Base-by-base conservation (phyloP, 2,329 filamentous ascomycete genomes). In the Pseudogymnoascus sp. region DNA sequence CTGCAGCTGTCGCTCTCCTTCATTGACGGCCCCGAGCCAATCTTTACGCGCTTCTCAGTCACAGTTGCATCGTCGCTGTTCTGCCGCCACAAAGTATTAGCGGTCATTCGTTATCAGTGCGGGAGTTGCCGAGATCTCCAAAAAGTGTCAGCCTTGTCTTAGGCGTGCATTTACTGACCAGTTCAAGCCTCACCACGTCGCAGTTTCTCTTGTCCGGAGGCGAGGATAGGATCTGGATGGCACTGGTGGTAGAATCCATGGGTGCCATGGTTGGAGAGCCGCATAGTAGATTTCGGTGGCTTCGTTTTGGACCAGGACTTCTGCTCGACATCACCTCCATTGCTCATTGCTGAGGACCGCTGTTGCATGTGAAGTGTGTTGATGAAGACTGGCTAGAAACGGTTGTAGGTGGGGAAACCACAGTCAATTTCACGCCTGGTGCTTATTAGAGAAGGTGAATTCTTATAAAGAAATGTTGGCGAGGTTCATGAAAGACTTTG, bases 61-160 rank as follows among this genome's bases (percentile, higher is more conserved):
- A 11, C 50, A 18, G 28, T 34, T 34, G 28, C 28, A n/a, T 56
- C 28, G 28, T 56, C 28, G 16, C n/a, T 6, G 10, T 56, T 56
- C 50, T 56, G 28, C 28, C 50, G 10, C 28, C 50, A 56, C 50
- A 56, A 56, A 56, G 46, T 34, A 56, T 56, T 56, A 56, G 50
- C 28, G 50, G 28, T 56, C 50, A 36, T 56, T 56, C 50, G 28
- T 56, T 56, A 56, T 56, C 50, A 56, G 50, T 56, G 28, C 50
- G 50, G 50, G 28, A 56, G 50, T 56, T 56, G 28, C 50, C 50
- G 50, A 56, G 50, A 34, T 56, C 50, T 56, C 50, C 50, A 56
- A 36, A 53, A 53, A 56, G n/a, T 56, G 28, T 56, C 50, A 56
- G 50, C 50, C 50, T 56, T 36, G 50, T 56, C 50, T 56, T 16